Conservation (phyloP, 371 early-diverging fungal species). For the Mucor saturninus region DNA sequence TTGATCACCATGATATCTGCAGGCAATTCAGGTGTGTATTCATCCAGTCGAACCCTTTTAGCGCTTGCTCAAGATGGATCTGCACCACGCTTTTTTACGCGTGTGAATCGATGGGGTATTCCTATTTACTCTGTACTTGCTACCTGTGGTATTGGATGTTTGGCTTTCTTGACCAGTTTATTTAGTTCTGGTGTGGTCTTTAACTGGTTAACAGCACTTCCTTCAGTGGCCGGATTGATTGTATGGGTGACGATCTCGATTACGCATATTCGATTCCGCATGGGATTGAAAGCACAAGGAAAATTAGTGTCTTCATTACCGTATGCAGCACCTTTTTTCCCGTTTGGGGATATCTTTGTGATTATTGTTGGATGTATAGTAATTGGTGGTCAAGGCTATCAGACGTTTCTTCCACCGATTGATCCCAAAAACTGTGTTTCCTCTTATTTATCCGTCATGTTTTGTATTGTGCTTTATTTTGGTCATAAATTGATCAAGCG, state of each 20-base stretch:
- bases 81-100: conserved; percentile 63
- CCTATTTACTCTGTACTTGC: conserved; percentile 59
- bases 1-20: conserved; percentile 71
- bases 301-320: conserved; percentile 65
- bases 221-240: conserved; percentile 75
- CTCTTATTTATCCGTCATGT: conserved; percentile 50
- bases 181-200: conserved; percentile 68
- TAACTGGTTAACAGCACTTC: conserved; percentile 69
- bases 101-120: conserved; percentile 60
- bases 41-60: conserved; percentile 70
- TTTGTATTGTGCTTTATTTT: conserved; percentile 52
- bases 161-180: conserved; percentile 55
- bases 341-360: conserved; percentile 71
- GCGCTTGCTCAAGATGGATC: conserved; percentile 69
- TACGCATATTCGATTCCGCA: conserved; percentile 81
- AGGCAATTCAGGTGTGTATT: conserved; percentile 75
- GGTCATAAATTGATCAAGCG: conserved; percentile 49
- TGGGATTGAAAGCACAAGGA: conserved; percentile 73
- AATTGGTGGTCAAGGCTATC: conserved; percentile 67
- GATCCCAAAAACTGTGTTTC: conserved; percentile 43
- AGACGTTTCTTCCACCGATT: conserved; percentile 49
- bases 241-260: conserved; percentile 80
- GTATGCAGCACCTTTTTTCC: conserved; percentile 71
- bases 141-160: conserved; percentile 59
- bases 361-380: conserved; percentile 60